phyloP scores from a whole-genome alignment of 2,329 filamentous ascomycete species.

The Drechslerella coelobrocha region DNA sequence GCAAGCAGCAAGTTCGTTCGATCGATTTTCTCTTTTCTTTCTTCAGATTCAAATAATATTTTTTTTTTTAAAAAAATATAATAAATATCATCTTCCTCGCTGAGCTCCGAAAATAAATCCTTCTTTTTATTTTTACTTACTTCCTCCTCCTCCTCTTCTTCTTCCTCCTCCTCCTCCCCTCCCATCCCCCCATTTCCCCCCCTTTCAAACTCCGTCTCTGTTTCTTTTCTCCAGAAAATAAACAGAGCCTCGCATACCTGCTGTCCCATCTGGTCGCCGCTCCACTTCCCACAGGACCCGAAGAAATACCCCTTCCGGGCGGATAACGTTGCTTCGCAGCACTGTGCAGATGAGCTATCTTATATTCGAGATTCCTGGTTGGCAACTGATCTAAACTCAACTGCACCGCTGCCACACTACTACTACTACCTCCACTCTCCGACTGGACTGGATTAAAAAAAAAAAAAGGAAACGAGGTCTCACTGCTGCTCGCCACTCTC shows the following conservation, averaged over 20 bases:
- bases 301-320: constrained; percentile 9
- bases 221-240: not conserved
- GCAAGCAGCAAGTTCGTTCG: constrained; percentile 52
- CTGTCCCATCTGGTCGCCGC: constrained; percentile 8
- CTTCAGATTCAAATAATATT: constrained; percentile 35
- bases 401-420: too few species aligned
- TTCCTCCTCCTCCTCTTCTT: too few species aligned
- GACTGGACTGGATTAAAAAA: constrained; percentile 48
- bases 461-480: too few species aligned
- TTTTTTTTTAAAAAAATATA: too few species aligned
- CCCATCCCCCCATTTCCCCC: constrained; percentile 27
- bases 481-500: constrained; percentile 38
- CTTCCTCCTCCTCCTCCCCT: too few species aligned
- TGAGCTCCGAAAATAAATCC: constrained; percentile 32
- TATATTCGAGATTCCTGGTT: constrained; percentile 28
- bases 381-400: not conserved
- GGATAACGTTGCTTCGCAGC: constrained; percentile 9
- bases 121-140: too few species aligned
- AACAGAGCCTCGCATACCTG: not conserved
- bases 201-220: constrained; percentile 49
- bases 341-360: constrained; percentile 28
- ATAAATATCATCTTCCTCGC: constrained; percentile 26
- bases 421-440: constrained; percentile 15
- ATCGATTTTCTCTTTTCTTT: constrained; percentile 23
- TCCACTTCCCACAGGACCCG: constrained; percentile 31